Base-by-base conservation (phyloP, 768 basidiomycete species). In the Mycena venus region DNA sequence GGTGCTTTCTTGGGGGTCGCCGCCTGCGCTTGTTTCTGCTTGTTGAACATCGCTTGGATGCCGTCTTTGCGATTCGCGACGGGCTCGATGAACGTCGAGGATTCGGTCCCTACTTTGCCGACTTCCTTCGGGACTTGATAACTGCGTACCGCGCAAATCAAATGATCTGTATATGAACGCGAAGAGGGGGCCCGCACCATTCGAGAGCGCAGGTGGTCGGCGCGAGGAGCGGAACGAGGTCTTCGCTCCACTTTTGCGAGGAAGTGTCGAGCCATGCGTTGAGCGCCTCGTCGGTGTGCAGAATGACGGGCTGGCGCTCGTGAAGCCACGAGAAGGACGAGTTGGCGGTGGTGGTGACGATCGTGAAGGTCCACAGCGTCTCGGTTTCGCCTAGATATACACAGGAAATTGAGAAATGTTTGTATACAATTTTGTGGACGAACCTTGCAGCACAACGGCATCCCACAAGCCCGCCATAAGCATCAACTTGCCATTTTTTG, bases 381-480 rank as follows among this genome's bases (percentile, higher is more conserved):
- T 89, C 85, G 11, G 84, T 87, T 70, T 87, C 84, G 4, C 89
- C 93, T 94, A 23, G 15, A 49, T 8, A 49, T 7, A 23, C n/a
- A n/a, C 9, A 23, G 8, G n/a, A 23, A 9, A n/a, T 8, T 3
- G n/a, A 49, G 23, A 8, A 9, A 49, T 38, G 36, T 38, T 10
- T 21, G n/a, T n/a, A n/a, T n/a, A n/a, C n/a, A 49, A n/a, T 21
- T 31, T 10, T 38, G 15, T 15, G 10, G 27, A 36, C 58, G 21
- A 75, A 91, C 94, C 91, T 83, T 94, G 89, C 17, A 94, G 86
- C 23, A 89, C 82, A 4, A 89, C 91, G 61, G 84, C 88, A 75
- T 98, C 97, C 79, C 95, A 98, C 1, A 99, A 83, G 1, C 96
- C 97, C 2, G 97, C 97, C 80, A 99, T 87, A 34, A 97, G 90